Conservation (phyloP, 2,329 filamentous ascomycete species). For the Incumbomyces delicatus region DNA sequence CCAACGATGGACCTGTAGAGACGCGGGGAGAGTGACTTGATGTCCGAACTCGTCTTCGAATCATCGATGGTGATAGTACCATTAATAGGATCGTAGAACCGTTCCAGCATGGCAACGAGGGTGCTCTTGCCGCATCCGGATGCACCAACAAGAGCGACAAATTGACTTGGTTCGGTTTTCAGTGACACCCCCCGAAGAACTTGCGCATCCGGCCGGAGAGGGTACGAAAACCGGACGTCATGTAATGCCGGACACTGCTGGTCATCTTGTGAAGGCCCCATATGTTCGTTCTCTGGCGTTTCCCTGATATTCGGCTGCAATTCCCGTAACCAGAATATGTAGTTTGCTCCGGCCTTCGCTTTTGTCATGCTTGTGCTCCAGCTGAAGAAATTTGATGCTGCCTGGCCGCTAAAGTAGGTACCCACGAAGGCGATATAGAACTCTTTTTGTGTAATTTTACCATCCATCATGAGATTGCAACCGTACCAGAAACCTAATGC, state of each 20-base stretch:
- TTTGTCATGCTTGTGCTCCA: constrained; percentile 42
- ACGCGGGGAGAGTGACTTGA: constrained; percentile 49
- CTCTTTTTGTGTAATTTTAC: constrained; percentile 32
- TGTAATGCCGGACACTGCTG: constrained; percentile 34
- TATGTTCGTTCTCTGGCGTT: constrained; percentile 32
- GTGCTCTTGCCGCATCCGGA: constrained; percentile 57
- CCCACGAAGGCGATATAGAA: constrained; percentile 40
- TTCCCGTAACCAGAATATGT: constrained; percentile 40
- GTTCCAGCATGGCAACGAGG: constrained; percentile 50
- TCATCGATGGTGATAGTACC: constrained; percentile 59
- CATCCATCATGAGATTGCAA: constrained; percentile 44
- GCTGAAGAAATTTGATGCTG: constrained; percentile 22
- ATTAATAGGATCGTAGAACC: constrained; percentile 59
- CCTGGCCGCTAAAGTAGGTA: constrained; percentile 30
- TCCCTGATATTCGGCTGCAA: constrained; percentile 35
- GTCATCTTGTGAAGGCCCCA: constrained; percentile 24
- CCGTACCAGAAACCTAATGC: constrained; percentile 48
- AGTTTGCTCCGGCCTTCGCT: constrained; percentile 40
- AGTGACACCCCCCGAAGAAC: constrained; percentile 25
- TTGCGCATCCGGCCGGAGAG: constrained; percentile 20
- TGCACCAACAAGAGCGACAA: constrained; percentile 46
- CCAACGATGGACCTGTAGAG: constrained; percentile 56
- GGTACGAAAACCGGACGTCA: constrained; percentile 33
- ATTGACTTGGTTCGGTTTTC: constrained; percentile 39
- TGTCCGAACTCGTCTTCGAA: constrained; percentile 33